Evolutionary conservation across 306 rosid genomes (phyloP).

Genomic region (Ceratonia siliqua): DNA sequence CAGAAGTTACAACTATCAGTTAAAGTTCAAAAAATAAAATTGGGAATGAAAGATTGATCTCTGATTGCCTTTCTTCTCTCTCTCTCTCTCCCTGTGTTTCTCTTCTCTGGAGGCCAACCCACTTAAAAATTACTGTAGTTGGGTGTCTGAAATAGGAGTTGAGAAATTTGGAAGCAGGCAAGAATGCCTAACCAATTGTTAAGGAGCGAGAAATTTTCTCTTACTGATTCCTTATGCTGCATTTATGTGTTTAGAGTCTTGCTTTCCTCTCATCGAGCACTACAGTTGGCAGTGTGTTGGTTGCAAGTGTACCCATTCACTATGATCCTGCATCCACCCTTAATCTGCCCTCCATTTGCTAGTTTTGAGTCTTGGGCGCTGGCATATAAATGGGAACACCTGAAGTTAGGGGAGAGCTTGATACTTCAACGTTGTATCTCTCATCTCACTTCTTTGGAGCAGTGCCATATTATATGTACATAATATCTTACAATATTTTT

Average conservation of each 20-base stretch:
- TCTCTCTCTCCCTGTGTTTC: not conserved
- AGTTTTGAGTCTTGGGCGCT: not conserved
- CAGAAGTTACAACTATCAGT: slow-evolving; percentile 37
- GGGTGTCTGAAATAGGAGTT: not conserved
- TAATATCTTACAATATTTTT: not conserved
- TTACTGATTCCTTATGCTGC: not conserved
- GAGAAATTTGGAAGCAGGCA: not conserved
- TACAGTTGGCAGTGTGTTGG: not conserved
- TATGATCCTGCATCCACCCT: not conserved
- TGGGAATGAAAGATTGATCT: slow-evolving; percentile 32
- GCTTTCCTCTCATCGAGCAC: not conserved
- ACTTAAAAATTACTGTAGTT: not conserved
- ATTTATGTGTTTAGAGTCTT: not conserved
- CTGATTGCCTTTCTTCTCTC: not conserved
- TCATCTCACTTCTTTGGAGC: not conserved
- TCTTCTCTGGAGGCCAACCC: not conserved
- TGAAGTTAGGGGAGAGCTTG: not conserved
- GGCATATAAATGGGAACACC: not conserved
- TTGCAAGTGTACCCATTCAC: not conserved
- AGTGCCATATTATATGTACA: not conserved
- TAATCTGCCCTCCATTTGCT: not conserved
- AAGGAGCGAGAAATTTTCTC: not conserved
- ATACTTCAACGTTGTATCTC: not conserved
- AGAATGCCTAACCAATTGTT: not conserved
- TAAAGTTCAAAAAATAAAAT: slow-evolving; percentile 35